These are phyloP conservation scores for Cystobasidium ongulense DNA, from an alignment of 768 basidiomycete species.

Conservation along the genomic window DNA sequence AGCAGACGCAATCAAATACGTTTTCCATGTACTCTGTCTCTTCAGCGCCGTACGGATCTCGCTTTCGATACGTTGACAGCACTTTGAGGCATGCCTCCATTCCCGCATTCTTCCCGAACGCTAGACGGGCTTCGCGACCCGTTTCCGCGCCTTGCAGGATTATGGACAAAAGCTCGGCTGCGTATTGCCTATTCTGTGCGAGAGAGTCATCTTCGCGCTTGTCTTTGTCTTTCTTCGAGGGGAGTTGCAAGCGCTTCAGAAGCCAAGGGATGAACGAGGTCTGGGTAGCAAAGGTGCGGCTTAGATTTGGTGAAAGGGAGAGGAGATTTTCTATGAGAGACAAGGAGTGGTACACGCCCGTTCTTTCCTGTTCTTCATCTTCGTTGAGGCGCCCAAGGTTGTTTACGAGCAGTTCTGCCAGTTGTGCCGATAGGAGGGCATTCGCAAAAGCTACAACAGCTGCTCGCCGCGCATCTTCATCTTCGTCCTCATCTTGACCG, in stretches of 20 bases:
- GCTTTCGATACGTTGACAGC: slow-evolving; percentile 71
- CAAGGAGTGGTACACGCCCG: slow-evolving; percentile 84
- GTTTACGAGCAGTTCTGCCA: slow-evolving; percentile 79
- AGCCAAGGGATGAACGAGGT: slow-evolving; percentile 74
- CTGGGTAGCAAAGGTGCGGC: slow-evolving; percentile 57
- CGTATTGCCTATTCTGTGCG: slow-evolving; percentile 86
- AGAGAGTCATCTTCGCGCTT: slow-evolving; percentile 46
- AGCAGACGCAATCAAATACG: slow-evolving; percentile 80
- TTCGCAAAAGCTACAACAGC: slow-evolving; percentile 16
- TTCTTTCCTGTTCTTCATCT: slow-evolving; percentile 69
- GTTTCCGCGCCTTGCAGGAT: slow-evolving; percentile 49
- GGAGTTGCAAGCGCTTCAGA: slow-evolving; percentile 62
- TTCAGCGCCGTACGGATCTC: slow-evolving; percentile 69
- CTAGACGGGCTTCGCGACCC: background rate
- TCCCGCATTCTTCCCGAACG: slow-evolving; percentile 7
- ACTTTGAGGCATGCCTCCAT: slow-evolving; percentile 55
- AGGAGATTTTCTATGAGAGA: slow-evolving; percentile 88
- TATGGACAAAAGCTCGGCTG: slow-evolving; percentile 87
- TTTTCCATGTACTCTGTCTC: slow-evolving; percentile 99
- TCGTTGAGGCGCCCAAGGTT: slow-evolving; percentile 85
- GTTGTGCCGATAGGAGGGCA: slow-evolving; percentile 55
- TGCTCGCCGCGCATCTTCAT: slow-evolving; percentile 26
- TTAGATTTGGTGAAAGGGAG: slow-evolving; percentile 70
- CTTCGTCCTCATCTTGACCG: slow-evolving; percentile 53
- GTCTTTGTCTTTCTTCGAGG: slow-evolving; percentile 42